Evolutionary conservation across 202 grass and related monocot genomes (phyloP), one percentile per base, ranked within the genome.

Genomic region (Schoenoplectus triqueter): DNA sequence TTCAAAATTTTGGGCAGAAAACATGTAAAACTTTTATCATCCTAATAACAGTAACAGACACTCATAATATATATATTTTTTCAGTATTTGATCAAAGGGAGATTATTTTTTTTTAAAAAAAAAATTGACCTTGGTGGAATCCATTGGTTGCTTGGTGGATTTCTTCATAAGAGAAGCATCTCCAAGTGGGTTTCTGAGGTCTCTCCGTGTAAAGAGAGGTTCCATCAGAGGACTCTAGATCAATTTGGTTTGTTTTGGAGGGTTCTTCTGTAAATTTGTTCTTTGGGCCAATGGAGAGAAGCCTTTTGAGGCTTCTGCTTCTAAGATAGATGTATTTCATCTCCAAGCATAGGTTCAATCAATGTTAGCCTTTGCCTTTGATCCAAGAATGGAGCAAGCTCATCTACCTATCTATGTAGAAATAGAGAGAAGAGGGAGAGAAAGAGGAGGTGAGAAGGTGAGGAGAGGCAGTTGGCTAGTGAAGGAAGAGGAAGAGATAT

Each of bases 141-240:
- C 70, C 90, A 87, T 73, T 62, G 2, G 92, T 97, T 6, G 94
- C 92, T 17, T 67, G 82, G 84, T 88, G 63, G 55, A 97, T 88
- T 82, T 97, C 94, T 2, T 89, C 92, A 82, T 89, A 92, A 4
- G 92, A 94, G 90, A 91, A 97, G 82, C 94, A 97, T 63, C 86
- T 89, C 94, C 92, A 94, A 62, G 89, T 71, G 0, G 92, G 85
- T 79, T 62, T 80, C 20, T 62, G 78, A 2, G 88, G 71, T 3
- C 85, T 65, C 21, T 85, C 88, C 46, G 74, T 17, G 48, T 21
- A 84, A 14, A 66, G 14, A 31, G 84, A 14, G 9, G 39, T 60
- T 5, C 19, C 8, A 18, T 55, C 56, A 7, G 46, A 3, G 4
- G 21, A 55, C 0, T 57, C 62, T 17, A 46, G 15, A 11, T 69